Conservation (phyloP, 768 basidiomycete genomes). For the Boletellus ananas region DNA sequence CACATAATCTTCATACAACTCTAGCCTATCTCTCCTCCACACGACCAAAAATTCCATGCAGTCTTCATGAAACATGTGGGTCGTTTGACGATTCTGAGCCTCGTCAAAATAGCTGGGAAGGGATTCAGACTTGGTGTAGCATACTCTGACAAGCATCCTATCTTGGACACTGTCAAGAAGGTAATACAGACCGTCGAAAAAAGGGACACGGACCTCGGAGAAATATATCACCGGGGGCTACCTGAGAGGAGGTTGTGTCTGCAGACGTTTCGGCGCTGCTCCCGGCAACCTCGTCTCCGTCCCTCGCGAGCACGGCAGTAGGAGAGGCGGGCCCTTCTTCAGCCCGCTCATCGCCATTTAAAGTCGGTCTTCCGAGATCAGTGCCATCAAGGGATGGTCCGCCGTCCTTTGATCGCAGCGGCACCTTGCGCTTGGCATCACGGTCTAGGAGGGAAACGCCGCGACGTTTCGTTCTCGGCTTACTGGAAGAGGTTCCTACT, state of each 20-base stretch:
- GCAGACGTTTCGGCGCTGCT: conserved; percentile 63
- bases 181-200: background rate
- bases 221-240: conserved; percentile 51
- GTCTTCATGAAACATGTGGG: conserved; percentile 57
- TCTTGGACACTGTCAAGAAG: conserved; percentile 46
- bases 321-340: conserved; percentile 50
- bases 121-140: conserved; percentile 54
- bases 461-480: conserved; percentile 6
- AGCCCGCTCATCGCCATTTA: background rate
- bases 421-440: conserved; percentile 7
- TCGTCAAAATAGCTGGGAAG: conserved; percentile 61
- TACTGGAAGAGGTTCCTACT: conserved; percentile 3
- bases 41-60: conserved; percentile 85
- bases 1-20: conserved; percentile 85
- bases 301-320: conserved; percentile 60
- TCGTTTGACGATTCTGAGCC: conserved; percentile 56
- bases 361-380: background rate
- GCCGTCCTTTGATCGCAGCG: conserved; percentile 19
- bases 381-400: conserved; percentile 22
- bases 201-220: conserved; percentile 60
- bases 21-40: conserved; percentile 74
- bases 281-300: conserved; percentile 49
- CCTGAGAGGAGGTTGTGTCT: conserved; percentile 18
- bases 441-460: conserved; percentile 14
- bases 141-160: conserved; percentile 82